Evolutionary conservation across 208 protist genomes (phyloP).

Genomic region (Blechomonas ayalai): DNA sequence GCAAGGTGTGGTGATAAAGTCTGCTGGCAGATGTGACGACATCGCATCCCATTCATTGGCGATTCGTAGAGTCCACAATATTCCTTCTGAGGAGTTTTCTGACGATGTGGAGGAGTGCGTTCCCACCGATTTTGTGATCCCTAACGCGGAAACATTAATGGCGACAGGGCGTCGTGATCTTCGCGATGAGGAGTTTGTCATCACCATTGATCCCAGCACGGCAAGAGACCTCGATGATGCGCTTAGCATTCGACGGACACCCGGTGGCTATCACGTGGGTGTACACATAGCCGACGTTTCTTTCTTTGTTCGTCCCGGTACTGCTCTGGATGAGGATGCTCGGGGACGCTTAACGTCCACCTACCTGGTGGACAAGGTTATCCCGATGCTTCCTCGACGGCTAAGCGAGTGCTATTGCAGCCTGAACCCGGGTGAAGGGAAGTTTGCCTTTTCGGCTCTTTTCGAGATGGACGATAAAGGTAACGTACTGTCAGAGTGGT

Average conservation of each 20-base stretch:
- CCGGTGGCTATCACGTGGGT: slow-evolving; percentile 76
- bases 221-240: slow-evolving; percentile 88
- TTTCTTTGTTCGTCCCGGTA: slow-evolving; percentile 69
- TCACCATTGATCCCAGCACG: slow-evolving; percentile 82
- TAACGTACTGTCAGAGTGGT: slow-evolving; percentile 74
- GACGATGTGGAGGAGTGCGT: slow-evolving; percentile 65
- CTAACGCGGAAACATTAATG: slow-evolving; percentile 25
- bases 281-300: slow-evolving; percentile 95
- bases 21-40: slow-evolving; percentile 35
- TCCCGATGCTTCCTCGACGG: slow-evolving; percentile 89
- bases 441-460: slow-evolving; percentile 84
- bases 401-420: slow-evolving; percentile 87
- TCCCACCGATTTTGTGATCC: slow-evolving; percentile 31
- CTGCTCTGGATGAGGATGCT: slow-evolving; percentile 85
- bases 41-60: slow-evolving; percentile 32
- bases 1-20: slow-evolving; percentile 10
- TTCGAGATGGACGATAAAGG: slow-evolving; percentile 72
- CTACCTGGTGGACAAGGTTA: slow-evolving; percentile 84
- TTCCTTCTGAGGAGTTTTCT: slow-evolving; percentile 43
- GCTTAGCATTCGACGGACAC: slow-evolving; percentile 45
- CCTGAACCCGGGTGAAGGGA: slow-evolving; percentile 77
- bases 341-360: slow-evolving; percentile 62
- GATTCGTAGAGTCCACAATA: slow-evolving; percentile 27
- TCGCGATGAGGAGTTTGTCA: slow-evolving; percentile 71
- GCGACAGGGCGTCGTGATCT: slow-evolving; percentile 55